Percentiles rank a stretch among this genome's conserved stretches.
Conservation (phyloP, 805 yeast genomes). For the Candida ipomoeae region DNA sequence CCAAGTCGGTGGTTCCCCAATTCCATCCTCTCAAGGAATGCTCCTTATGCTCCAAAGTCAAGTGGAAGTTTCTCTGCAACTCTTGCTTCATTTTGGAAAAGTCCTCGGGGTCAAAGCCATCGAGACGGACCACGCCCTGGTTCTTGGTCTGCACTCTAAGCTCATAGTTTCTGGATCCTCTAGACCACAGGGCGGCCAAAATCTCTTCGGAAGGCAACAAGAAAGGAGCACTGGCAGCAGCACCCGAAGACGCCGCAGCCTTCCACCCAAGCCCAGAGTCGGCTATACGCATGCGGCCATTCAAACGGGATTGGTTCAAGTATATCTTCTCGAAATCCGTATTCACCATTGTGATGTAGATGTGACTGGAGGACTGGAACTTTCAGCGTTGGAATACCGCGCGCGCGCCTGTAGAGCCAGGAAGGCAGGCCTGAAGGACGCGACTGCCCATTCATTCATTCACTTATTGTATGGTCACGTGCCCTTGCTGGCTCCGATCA, state of each 20-base stretch:
- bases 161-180: constrained; percentile 91
- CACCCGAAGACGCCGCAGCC: constrained; percentile 46
- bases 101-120: constrained; percentile 88
- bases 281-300: constrained; percentile 91
- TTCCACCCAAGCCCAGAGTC: constrained; percentile 99
- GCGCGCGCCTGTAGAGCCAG: background rate
- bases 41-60: constrained; percentile 76
- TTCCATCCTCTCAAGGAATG: constrained; percentile 98
- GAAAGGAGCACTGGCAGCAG: constrained; percentile 58
- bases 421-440: background rate
- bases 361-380: background rate
- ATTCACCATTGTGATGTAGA: constrained; percentile 35
- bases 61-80: constrained; percentile 67
- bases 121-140: constrained; percentile 79
- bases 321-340: constrained; percentile 89
- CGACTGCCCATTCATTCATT: background rate
- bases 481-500: background rate
- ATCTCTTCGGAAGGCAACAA: constrained; percentile 84
- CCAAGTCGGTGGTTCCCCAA: constrained; percentile 94
- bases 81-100: constrained; percentile 78
- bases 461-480: background rate
- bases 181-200: constrained; percentile 78
- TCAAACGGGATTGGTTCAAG: constrained; percentile 74
- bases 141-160: constrained; percentile 84
- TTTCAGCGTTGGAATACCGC: background rate